Evolutionary conservation across 129 eudicot species (phyloP).

Genomic region (Flaveria linearis): DNA sequence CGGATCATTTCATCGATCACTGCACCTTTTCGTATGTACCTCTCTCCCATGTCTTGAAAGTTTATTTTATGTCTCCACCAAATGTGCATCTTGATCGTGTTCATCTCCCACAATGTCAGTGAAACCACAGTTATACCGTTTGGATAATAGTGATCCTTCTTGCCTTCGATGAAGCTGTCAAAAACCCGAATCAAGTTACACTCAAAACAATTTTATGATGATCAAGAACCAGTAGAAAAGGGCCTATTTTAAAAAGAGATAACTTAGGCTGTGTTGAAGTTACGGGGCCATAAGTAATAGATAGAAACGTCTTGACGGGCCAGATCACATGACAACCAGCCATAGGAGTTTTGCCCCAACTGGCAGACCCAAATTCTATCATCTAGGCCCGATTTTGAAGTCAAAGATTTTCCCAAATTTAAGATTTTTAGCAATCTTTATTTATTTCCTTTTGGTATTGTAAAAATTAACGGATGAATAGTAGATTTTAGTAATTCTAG

Average conservation of each 20-base stretch:
- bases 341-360: no score
- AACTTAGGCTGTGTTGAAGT: no score
- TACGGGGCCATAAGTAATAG: no score
- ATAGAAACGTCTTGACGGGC: no score
- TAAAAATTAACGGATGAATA: no score
- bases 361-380: no score
- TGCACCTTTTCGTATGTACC: slow-evolving; percentile 55
- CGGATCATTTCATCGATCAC: slow-evolving; percentile 69
- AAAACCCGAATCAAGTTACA: slow-evolving; percentile 21
- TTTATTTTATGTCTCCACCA: slow-evolving; percentile 83
- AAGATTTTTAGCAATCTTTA: no score
- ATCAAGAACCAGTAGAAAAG: background rate
- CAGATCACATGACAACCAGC: no score
- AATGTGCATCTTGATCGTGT: slow-evolving; percentile 52
- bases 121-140: slow-evolving; percentile 44
- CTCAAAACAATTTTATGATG: background rate
- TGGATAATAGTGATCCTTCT: slow-evolving; percentile 76
- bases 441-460: no score
- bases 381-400: no score
- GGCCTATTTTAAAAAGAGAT: background rate
- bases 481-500: no score
- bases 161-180: slow-evolving; percentile 70
- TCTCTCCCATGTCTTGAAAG: slow-evolving; percentile 75
- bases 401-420: no score
- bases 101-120: slow-evolving; percentile 49